These are phyloP conservation scores for Aspergillus alliaceus DNA, from an alignment of 2,329 filamentous ascomycete species.

Conservation along the genomic window DNA sequence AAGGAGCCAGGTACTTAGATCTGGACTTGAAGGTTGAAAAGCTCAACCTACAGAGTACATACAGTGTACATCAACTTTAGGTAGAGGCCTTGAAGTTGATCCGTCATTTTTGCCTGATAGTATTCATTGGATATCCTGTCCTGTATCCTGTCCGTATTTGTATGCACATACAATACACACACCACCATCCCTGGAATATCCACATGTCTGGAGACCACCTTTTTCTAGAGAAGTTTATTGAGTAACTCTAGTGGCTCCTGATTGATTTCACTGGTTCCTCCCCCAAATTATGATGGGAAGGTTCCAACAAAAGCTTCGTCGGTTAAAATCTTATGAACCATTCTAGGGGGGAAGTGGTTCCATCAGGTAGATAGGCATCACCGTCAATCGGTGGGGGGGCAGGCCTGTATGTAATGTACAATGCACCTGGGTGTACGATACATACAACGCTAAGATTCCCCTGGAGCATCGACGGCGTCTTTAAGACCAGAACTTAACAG, in stretches of 20 bases:
- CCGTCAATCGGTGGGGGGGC: neutral
- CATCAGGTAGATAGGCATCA: neutral
- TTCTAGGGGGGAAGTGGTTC: neutral
- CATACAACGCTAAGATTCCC: neutral
- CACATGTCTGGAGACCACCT: neutral
- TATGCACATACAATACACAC: too few species aligned
- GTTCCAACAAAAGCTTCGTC: slow-evolving; percentile 1
- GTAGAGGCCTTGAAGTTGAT: neutral
- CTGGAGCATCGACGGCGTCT: slow-evolving; percentile 1
- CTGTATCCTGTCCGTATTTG: neutral
- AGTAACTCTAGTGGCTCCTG: neutral
- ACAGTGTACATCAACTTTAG: neutral
- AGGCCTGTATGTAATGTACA: neutral
- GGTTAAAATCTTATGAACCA: neutral
- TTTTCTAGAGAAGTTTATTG: neutral
- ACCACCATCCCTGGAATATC: too few species aligned
- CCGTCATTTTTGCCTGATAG: neutral
- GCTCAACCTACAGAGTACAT: neutral
- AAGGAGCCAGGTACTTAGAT: neutral
- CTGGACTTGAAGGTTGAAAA: neutral
- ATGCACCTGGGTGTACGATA: neutral
- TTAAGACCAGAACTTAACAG: slow-evolving; percentile 11
- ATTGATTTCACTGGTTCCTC: slow-evolving; percentile 1
- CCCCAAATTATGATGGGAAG: neutral
- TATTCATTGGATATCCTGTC: too few species aligned